phyloP scores from a whole-genome alignment of 805 yeast species.

The Yamadazyma paraphyllophila region DNA sequence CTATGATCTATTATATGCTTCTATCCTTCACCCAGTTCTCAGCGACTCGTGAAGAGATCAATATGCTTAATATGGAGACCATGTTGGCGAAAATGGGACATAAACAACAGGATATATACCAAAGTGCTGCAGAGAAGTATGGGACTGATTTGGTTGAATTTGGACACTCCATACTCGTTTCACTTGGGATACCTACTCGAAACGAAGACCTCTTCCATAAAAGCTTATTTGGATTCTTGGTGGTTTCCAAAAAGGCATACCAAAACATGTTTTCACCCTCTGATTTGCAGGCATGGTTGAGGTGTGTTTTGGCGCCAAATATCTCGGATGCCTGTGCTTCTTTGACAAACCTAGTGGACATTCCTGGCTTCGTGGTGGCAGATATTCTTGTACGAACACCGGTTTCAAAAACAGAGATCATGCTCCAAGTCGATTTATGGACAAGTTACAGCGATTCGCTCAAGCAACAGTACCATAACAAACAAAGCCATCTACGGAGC shows the following conservation, averaged over 20 bases:
- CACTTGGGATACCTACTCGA: neutral
- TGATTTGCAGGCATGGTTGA: conserved; percentile 28
- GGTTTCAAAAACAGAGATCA: conserved; percentile 25
- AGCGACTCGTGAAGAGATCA: neutral
- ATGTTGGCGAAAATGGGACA: neutral
- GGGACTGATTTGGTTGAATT: neutral
- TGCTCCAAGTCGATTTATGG: conserved; percentile 40
- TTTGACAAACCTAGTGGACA: conserved; percentile 23
- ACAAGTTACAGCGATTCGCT: conserved; percentile 22
- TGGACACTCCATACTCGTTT: too few species aligned
- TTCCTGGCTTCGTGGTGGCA: conserved; percentile 39
- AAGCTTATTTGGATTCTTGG: neutral
- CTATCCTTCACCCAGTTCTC: neutral
- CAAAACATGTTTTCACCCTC: neutral
- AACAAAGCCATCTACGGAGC: conserved; percentile 17
- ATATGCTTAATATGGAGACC: neutral
- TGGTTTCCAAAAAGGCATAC: neutral
- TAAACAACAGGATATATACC: neutral
- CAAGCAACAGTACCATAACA: conserved; percentile 19
- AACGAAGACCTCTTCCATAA: neutral
- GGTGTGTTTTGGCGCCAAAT: conserved; percentile 27
- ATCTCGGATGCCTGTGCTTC: conserved; percentile 32
- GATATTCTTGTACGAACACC: conserved; percentile 42
- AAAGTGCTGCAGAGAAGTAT: neutral
- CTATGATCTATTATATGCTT: conserved; percentile 7